phyloP scores from a whole-genome alignment of 257 asterid species.

The Marsdenia floribunda region DNA sequence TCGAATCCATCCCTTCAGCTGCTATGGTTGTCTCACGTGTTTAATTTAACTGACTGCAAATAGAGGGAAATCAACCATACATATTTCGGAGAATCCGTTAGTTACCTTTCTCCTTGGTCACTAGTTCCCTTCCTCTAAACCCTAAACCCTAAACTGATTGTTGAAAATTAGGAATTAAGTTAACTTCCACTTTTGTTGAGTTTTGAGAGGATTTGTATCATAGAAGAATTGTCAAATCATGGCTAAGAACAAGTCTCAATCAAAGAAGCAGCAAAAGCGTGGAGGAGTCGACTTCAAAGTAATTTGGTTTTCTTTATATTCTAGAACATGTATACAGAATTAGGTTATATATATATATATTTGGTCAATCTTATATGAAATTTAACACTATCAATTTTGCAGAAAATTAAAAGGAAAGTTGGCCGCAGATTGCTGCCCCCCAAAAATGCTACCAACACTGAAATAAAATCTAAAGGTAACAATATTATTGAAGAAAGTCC shows the following conservation, averaged over 20 bases:
- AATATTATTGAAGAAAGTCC: not conserved
- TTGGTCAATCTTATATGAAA: not conserved
- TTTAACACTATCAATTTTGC: constrained; percentile 15
- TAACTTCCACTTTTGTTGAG: too few species aligned
- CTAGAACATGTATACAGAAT: not conserved
- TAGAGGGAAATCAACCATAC: too few species aligned
- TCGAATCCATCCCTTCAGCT: too few species aligned
- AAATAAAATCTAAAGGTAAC: constrained; percentile 63
- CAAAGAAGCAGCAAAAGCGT: constrained; percentile 60
- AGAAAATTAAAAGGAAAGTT: constrained; percentile 83
- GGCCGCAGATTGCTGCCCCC: constrained; percentile 97
- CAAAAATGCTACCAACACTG: constrained; percentile 79
- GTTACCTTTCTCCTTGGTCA: too few species aligned
- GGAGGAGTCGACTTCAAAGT: constrained; percentile 84
- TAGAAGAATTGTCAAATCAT: constrained; percentile 24
- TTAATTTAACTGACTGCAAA: too few species aligned
- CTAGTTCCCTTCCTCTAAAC: not conserved
- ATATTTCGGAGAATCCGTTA: too few species aligned
- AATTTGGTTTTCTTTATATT: constrained; percentile 2
- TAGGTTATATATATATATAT: not conserved
- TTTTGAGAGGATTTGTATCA: not conserved
- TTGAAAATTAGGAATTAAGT: not conserved
- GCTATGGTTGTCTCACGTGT: too few species aligned
- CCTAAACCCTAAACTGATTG: constrained; percentile 12
- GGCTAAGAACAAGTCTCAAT: constrained; percentile 64